Base-by-base conservation (phyloP, 2,329 filamentous ascomycete species). In the Verticillium nubilum region DNA sequence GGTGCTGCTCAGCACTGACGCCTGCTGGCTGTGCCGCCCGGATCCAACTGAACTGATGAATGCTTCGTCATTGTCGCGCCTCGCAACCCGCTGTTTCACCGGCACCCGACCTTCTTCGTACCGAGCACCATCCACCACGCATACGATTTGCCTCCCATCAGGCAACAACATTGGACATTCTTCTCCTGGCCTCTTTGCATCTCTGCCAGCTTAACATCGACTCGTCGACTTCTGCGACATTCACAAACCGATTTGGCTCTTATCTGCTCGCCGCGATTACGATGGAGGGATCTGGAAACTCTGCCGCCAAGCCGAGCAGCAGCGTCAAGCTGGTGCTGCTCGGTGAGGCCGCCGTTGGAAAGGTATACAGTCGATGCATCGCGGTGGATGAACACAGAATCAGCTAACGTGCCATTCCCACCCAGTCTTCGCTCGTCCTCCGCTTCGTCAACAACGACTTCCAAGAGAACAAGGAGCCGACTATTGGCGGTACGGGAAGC, bases 381-480 rank as follows among this genome's bases (percentile, higher is more conserved):
- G 15, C 15, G 17, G n/a, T n/a, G n/a, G n/a, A 37, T 37, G 33
- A 5, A 13, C 33, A 15, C 13, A 15, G 15, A 17, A 19, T 9
- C 25, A 28, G 57, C 63, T 66, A 61, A 66, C 57, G 33, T 29
- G 23, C 62, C 70, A 59, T 50, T n/a, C 57, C 59, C 29, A 10
- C 29, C 26, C 70, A 96, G 95, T 98, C 95, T 56, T 99, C 95
- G 53, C 87, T 99, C 61, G 95, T 99, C 64, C 85, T 99, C 73
- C 92, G 95, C 72, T 99, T 99, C 78, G 95, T 99, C 73, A 98
- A 98, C 84, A 95, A 99, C 79, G 94, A 98, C 78, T 99, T 99
- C 72, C 95, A 99, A 81, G 95, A 98, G 79, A 98, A 98, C 79
- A 98, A 98, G 82, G 95, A 99, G 76, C 95, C 95, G 63, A 99